Conservation (phyloP, 1,284 basidiomycete species). For the Fomitopsis pinicola region DNA sequence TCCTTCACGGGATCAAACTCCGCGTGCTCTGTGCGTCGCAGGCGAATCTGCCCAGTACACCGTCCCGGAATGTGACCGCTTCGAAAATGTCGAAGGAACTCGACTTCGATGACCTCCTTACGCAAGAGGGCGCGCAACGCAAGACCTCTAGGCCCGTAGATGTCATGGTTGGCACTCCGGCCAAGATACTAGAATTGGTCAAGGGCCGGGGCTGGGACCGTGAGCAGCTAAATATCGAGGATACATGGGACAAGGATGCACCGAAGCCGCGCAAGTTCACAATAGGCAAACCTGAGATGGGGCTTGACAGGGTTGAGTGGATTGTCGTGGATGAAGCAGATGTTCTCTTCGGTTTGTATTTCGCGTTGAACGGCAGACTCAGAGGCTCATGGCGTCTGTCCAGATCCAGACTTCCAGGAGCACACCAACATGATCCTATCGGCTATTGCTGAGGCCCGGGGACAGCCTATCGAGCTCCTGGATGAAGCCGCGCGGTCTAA, state of each 20-base stretch:
- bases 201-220: slow-evolving; percentile 65
- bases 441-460: slow-evolving; percentile 64
- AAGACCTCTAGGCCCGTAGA: slow-evolving; percentile 46
- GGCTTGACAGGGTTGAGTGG: slow-evolving; percentile 72
- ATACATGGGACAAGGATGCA: slow-evolving; percentile 20
- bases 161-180: slow-evolving; percentile 74
- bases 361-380: neutral
- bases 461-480: slow-evolving; percentile 35
- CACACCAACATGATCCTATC: slow-evolving; percentile 65
- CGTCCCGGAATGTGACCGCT: slow-evolving; percentile 34
- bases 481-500: slow-evolving; percentile 10
- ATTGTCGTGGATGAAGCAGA: slow-evolving; percentile 88
- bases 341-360: slow-evolving; percentile 70
- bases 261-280: slow-evolving; percentile 25
- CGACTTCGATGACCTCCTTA: slow-evolving; percentile 23
- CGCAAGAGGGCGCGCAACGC: slow-evolving; percentile 19
- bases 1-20: slow-evolving; percentile 74
- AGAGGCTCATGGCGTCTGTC: too few relatives aligned
- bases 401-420: slow-evolving; percentile 77
- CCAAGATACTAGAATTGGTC: slow-evolving; percentile 70
- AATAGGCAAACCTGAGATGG: slow-evolving; percentile 47
- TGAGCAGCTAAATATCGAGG: slow-evolving; percentile 27
- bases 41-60: slow-evolving; percentile 44
- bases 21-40: slow-evolving; percentile 68
- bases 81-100: slow-evolving; percentile 42